Conservation (phyloP, 768 basidiomycete species). For the Fomitopsis pulvina region DNA sequence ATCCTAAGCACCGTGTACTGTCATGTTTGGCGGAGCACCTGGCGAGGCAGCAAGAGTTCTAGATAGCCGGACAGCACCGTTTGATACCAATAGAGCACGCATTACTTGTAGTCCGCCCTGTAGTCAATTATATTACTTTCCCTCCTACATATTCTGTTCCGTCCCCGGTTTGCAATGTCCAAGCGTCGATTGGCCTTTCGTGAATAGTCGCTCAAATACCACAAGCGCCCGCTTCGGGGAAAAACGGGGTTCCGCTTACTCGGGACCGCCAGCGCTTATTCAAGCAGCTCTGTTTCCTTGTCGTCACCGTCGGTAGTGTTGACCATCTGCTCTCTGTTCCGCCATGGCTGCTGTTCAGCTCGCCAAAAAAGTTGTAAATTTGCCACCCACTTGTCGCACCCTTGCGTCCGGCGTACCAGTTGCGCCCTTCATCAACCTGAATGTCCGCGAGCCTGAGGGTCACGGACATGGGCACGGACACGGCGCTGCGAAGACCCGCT, state of each 20-base stretch:
- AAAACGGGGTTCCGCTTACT: conserved; percentile 9
- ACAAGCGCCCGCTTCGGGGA: conserved; percentile 9
- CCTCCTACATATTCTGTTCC: not conserved
- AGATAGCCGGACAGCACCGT: no score
- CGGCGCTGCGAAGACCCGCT: conserved; percentile 45
- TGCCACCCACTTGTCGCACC: conserved; percentile 74
- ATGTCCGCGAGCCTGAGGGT: conserved; percentile 50
- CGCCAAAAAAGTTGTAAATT: conserved; percentile 76
- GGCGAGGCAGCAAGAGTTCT: conserved; percentile 17
- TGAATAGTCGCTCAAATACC: not conserved
- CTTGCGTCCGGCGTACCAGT: conserved; percentile 76
- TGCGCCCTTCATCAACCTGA: conserved; percentile 70
- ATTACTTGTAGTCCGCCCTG: no score
- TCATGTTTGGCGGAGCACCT: conserved; percentile 53
- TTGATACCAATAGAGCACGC: no score
- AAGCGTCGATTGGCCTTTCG: no score
- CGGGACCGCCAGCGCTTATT: conserved; percentile 10
- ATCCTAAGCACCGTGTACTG: conserved; percentile 52
- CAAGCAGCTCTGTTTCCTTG: conserved; percentile 14
- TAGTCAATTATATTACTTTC: not conserved
- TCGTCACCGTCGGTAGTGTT: conserved; percentile 18
- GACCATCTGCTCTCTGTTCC: conserved; percentile 13
- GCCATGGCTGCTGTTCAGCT: conserved; percentile 66
- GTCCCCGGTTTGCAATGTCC: no score
- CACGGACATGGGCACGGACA: conserved; percentile 53